Conservation (phyloP, 495 filamentous ascomycete species). For the Baudoinia panamericana region DNA sequence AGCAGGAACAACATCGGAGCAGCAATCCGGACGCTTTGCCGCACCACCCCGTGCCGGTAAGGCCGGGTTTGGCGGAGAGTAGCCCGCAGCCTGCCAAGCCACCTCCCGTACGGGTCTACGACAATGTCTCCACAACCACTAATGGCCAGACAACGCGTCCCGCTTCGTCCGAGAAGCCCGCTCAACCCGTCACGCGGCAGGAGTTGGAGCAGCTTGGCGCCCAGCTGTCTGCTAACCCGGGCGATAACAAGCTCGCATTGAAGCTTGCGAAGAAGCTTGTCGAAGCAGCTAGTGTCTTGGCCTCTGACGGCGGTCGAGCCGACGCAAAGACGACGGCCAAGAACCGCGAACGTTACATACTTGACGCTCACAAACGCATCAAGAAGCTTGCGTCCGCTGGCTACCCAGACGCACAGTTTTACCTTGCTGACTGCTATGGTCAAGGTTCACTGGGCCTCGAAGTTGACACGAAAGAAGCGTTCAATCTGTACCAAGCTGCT, state of each 20-base stretch:
- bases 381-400: conserved; percentile 64
- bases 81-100: conserved; percentile 37
- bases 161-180: conserved; percentile 4
- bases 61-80: conserved; percentile 50
- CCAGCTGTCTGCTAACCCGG: conserved; percentile 51
- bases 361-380: conserved; percentile 78
- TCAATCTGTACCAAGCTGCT: conserved; percentile 81
- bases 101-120: conserved; percentile 62
- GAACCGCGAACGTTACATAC: conserved; percentile 67
- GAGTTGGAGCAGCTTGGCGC: conserved; percentile 66
- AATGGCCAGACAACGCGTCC: conserved; percentile 15
- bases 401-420: conserved; percentile 83
- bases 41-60: conserved; percentile 66
- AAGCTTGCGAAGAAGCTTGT: conserved; percentile 70
- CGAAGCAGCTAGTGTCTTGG: conserved; percentile 67
- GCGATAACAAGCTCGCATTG: conserved; percentile 57
- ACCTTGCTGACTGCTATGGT: conserved; percentile 78
- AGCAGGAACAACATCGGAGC: conserved; percentile 26
- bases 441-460: conserved; percentile 58
- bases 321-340: conserved; percentile 64
- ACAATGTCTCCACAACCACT: conserved; percentile 30
- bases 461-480: conserved; percentile 77
- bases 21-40: conserved; percentile 52
- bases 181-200: conserved; percentile 52
- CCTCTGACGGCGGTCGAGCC: conserved; percentile 50